A percentile compares a stretch with the other conserved stretches of the same genome.
phyloP scores from a whole-genome alignment of 129 eudicot species.

The Heracleum sosnowskyi region DNA sequence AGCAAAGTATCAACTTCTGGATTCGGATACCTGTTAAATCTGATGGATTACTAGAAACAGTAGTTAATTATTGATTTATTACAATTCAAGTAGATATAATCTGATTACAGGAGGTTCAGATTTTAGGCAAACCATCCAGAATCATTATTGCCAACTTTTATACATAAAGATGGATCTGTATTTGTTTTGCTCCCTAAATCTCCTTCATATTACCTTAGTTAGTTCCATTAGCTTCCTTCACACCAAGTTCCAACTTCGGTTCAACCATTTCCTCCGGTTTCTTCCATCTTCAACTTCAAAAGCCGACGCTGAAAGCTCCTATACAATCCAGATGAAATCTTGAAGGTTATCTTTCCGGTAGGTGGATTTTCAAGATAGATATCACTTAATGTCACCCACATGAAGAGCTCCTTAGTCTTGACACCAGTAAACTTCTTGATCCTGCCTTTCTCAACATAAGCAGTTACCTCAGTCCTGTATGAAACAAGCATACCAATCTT shows the following conservation, averaged over 20 bases:
- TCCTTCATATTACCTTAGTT: slow-evolving; percentile 25
- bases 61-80: no score
- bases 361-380: slow-evolving; percentile 38
- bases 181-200: slow-evolving; percentile 10
- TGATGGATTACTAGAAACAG: no score
- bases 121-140: background rate
- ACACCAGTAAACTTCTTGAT: slow-evolving; percentile 71
- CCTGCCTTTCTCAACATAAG: slow-evolving; percentile 36
- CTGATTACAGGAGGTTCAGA: background rate
- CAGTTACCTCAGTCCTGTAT: slow-evolving; percentile 64
- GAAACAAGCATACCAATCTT: slow-evolving; percentile 42
- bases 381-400: slow-evolving; percentile 56
- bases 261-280: slow-evolving; percentile 11
- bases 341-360: slow-evolving; percentile 54
- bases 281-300: slow-evolving; percentile 35
- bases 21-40: no score
- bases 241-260: background rate
- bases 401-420: slow-evolving; percentile 61
- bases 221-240: slow-evolving; percentile 2
- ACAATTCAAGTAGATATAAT: background rate
- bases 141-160: background rate
- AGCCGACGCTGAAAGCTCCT: slow-evolving; percentile 49
- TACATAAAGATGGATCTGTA: background rate
- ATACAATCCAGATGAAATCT: slow-evolving; percentile 51
- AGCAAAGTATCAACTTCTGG: background rate